A percentile compares a stretch with the other conserved stretches of the same genome.
phyloP scores from a whole-genome alignment of 768 basidiomycete species.

The Tulasnella sp. region DNA sequence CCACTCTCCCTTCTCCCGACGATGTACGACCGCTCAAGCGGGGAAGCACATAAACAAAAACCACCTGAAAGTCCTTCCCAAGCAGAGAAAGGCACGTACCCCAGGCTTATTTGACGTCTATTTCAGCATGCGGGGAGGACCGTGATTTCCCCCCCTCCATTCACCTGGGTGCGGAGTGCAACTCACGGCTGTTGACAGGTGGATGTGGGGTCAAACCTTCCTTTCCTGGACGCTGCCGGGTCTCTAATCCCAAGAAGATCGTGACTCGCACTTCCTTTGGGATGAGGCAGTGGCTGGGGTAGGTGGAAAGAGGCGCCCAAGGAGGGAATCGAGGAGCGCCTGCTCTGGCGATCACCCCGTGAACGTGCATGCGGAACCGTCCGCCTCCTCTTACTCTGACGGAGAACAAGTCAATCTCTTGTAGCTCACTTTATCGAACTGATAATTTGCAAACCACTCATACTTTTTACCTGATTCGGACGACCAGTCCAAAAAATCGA shows the following conservation, averaged over 20 bases:
- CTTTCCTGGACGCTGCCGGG: not conserved
- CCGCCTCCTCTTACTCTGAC: too few species aligned
- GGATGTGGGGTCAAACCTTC: not conserved
- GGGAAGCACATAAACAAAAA: not conserved
- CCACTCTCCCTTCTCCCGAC: too few species aligned
- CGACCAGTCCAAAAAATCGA: not conserved
- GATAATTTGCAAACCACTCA: too few species aligned
- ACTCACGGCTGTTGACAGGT: not conserved
- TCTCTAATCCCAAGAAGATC: not conserved
- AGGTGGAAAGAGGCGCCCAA: too few species aligned
- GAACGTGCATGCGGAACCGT: too few species aligned
- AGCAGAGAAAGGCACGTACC: not conserved
- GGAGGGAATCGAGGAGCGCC: too few species aligned
- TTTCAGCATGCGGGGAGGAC: not conserved
- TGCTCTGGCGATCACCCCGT: too few species aligned
- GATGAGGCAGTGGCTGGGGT: not conserved
- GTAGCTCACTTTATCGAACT: too few species aligned
- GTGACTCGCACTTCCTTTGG: not conserved
- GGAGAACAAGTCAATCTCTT: too few species aligned
- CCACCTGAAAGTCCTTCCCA: not conserved
- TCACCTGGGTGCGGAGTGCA: not conserved
- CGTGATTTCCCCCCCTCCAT: not conserved
- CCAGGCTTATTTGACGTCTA: not conserved
- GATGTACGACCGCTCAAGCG: not conserved
- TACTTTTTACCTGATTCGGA: too few species aligned